phyloP scores from a whole-genome alignment of 108 stramenopile genomes.

The Licmophora abbreviata region DNA sequence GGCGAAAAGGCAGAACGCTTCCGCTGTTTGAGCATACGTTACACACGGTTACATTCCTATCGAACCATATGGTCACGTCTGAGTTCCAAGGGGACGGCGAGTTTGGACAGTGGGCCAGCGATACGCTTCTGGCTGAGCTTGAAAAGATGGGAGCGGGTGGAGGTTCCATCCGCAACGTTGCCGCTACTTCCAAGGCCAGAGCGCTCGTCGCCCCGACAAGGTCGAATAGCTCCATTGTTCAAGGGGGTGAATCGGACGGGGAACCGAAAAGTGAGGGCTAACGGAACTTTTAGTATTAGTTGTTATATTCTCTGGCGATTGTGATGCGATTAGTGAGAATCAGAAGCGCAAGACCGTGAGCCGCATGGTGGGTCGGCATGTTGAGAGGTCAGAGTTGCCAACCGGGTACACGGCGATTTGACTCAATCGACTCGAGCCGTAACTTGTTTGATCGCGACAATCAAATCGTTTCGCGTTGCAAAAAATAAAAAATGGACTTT shows the following conservation, averaged over 20 bases:
- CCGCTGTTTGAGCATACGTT: constrained; percentile 65
- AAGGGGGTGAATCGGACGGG: neutral
- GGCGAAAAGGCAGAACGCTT: constrained; percentile 24
- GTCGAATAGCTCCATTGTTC: too few species aligned
- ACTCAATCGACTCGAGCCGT: too few species aligned
- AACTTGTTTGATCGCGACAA: too few species aligned
- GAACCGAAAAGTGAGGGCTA: neutral
- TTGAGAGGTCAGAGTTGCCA: too few species aligned
- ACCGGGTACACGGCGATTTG: too few species aligned
- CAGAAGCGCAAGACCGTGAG: neutral
- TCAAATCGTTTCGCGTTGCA: too few species aligned
- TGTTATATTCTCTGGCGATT: neutral
- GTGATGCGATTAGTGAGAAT: neutral
- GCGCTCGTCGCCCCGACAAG: too few species aligned
- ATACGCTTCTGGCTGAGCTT: constrained; percentile 49
- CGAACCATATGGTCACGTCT: constrained; percentile 47
- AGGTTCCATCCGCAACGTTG: constrained; percentile 17
- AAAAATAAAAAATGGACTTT: too few species aligned
- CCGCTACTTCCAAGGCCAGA: constrained; percentile 5
- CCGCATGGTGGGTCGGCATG: too few species aligned
- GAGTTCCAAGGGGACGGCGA: constrained; percentile 41
- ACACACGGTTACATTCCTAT: constrained; percentile 53
- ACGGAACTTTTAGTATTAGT: neutral
- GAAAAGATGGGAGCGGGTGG: constrained; percentile 64
- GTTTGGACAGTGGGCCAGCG: constrained; percentile 66